phyloP scores from a whole-genome alignment of 1,284 basidiomycete species.

The Cryptococcus sp. region DNA sequence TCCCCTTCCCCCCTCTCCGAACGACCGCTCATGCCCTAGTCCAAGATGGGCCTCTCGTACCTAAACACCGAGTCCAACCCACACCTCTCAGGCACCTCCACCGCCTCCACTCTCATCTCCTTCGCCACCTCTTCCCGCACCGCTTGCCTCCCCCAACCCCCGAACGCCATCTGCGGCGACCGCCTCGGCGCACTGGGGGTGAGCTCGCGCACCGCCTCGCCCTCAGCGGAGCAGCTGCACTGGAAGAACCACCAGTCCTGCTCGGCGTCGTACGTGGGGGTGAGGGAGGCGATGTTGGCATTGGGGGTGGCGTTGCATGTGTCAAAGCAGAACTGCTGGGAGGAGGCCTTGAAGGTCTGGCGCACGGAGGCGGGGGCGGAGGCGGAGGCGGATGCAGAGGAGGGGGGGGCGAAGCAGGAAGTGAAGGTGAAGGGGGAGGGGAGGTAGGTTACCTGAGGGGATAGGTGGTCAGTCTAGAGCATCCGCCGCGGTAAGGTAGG shows the following conservation, averaged over 20 bases:
- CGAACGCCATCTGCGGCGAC: background rate
- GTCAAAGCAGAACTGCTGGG: background rate
- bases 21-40: too few relatives aligned
- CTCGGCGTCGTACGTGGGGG: background rate
- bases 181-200: too few relatives aligned
- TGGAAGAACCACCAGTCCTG: background rate
- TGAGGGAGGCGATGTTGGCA: background rate
- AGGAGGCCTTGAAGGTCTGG: background rate
- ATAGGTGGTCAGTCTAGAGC: background rate
- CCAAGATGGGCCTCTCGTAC: background rate
- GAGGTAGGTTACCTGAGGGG: conserved; percentile 3
- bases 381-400: background rate
- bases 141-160: background rate
- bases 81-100: background rate
- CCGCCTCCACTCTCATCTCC: too few relatives aligned
- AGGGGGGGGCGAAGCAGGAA: background rate
- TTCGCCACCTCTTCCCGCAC: too few relatives aligned
- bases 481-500: background rate
- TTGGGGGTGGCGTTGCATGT: background rate
- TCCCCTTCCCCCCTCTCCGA: too few relatives aligned
- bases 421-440: conserved; percentile 5
- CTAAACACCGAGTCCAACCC: background rate
- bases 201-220: too few relatives aligned
- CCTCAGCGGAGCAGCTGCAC: background rate
- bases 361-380: background rate